phyloP scores from a whole-genome alignment of 1,284 basidiomycete species.

The Microbotryum silenes-acaulis region DNA sequence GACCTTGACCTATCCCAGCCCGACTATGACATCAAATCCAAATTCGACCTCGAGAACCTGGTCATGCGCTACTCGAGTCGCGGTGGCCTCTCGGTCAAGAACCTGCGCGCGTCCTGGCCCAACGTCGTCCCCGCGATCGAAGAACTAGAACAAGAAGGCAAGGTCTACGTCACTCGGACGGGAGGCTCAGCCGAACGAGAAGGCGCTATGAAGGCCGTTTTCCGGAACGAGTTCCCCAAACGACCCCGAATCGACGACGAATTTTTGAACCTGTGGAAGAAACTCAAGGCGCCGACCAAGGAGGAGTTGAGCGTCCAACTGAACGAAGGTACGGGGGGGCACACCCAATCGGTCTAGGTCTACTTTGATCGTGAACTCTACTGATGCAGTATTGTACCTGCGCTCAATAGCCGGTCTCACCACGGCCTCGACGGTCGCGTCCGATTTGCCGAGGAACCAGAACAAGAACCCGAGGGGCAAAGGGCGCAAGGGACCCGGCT shows the following conservation, averaged over 20 bases:
- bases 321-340: slow-evolving; percentile 51
- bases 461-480: slow-evolving; percentile 56
- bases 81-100: slow-evolving; percentile 72
- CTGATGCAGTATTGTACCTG: too few species aligned
- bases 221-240: slow-evolving; percentile 75
- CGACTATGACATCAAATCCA: slow-evolving; percentile 75
- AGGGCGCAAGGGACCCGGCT: slow-evolving; percentile 60
- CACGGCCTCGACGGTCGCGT: slow-evolving; percentile 19
- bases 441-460: slow-evolving; percentile 5
- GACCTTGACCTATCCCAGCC: slow-evolving; percentile 48
- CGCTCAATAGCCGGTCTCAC: slow-evolving; percentile 22
- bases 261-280: slow-evolving; percentile 77
- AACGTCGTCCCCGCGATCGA: slow-evolving; percentile 72
- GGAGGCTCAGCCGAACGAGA: slow-evolving; percentile 46
- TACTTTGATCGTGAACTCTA: slow-evolving; percentile 1
- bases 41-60: slow-evolving; percentile 68
- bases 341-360: background rate
- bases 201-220: slow-evolving; percentile 75
- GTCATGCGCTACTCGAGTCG: slow-evolving; percentile 69
- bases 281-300: slow-evolving; percentile 70
- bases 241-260: slow-evolving; percentile 44
- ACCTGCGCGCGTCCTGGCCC: slow-evolving; percentile 82
- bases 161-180: slow-evolving; percentile 75
- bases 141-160: slow-evolving; percentile 75
- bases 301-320: slow-evolving; percentile 63